Evolutionary conservation across 345 rosid species (phyloP), one percentile per base, ranked within the genome.

Genomic region (Tarenaya hassleriana): DNA sequence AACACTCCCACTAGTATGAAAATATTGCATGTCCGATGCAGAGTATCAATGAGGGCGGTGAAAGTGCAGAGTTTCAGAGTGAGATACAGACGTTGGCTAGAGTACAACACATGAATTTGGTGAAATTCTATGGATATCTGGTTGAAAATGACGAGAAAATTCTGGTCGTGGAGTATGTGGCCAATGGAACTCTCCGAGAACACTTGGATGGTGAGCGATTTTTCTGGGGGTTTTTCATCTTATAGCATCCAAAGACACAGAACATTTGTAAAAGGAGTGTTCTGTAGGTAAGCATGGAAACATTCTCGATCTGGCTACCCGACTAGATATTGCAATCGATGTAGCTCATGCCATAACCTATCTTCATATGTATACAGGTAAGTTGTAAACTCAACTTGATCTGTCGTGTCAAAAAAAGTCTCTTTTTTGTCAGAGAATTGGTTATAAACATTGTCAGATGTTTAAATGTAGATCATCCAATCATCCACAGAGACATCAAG

Each of bases 351-450:
- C 95, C 3, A 52, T 92, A 33, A 92, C 98, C 60, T 92, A 92
- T 69, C 96, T 92, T 64, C 96, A 92, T 69, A 83, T 76, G 88
- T 92, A 92, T 62, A 85, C 98, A 66, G 94, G 98, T 87, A 32
- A 19, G 69, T 45, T n/a, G n/a, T n/a, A n/a, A n/a, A n/a, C n/a
- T n/a, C n/a, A n/a, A n/a, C n/a, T n/a, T n/a, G n/a, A n/a, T n/a
- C n/a, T n/a, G n/a, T n/a, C n/a, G n/a, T 33, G 35, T 7, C 35
- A 33, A 33, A 33, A 33, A 7, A 7, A 33, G 35, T 33, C 10
- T 33, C 3, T 33, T 1, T 33, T 33, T 33, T 33, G 7, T 10
- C 38, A 34, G 7, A 34, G 7, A 34, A 10, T 6, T 10, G 7
- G 38, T 10, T 34, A 34, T 7, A 34, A 10, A 5, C 38, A 5